Evolutionary conservation across 805 yeast species (phyloP).

Genomic region (Yarrowia sp.): DNA sequence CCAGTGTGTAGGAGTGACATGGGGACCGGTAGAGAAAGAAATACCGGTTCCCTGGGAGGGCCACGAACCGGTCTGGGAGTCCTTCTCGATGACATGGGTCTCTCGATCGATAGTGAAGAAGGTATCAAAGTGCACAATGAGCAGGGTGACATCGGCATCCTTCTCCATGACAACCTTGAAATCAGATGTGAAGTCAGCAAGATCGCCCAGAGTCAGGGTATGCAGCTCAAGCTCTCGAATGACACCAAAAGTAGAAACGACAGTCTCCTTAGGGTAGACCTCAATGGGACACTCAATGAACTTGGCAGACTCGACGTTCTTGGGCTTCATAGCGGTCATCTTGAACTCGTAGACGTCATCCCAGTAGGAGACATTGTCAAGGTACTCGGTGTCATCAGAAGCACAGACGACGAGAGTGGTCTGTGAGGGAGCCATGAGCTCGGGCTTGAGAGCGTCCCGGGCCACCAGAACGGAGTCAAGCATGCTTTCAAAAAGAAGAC

Average conservation of each 20-base stretch:
- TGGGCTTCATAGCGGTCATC: conserved; percentile 80
- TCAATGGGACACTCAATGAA: conserved; percentile 87
- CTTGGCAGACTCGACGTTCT: conserved; percentile 81
- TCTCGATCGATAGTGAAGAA: conserved; percentile 55
- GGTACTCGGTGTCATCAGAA: conserved; percentile 86
- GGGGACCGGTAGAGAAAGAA: conserved; percentile 89
- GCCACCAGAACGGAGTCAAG: conserved; percentile 93
- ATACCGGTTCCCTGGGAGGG: conserved; percentile 50
- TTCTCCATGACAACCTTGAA: conserved; percentile 71
- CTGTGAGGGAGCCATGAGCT: conserved; percentile 91
- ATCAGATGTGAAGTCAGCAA: conserved; percentile 66
- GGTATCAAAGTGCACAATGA: conserved; percentile 92
- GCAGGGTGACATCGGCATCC: conserved; percentile 80
- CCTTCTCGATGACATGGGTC: conserved; percentile 30
- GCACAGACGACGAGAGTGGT: conserved; percentile 86
- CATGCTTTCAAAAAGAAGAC: conserved; percentile 93
- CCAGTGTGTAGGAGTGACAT: conserved; percentile 95
- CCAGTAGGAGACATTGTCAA: conserved; percentile 91
- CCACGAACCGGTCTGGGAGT: conserved; percentile 41
- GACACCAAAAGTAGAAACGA: conserved; percentile 66
- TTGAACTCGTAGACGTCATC: conserved; percentile 96
- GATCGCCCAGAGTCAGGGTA: conserved; percentile 77
- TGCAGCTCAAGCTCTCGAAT: conserved; percentile 83
- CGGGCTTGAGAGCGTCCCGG: conserved; percentile 84
- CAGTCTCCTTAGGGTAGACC: conserved; percentile 72